These are phyloP conservation scores for Exsudoporus floridanus DNA, from an alignment of 1,284 basidiomycete genomes.

Conservation along the genomic window DNA sequence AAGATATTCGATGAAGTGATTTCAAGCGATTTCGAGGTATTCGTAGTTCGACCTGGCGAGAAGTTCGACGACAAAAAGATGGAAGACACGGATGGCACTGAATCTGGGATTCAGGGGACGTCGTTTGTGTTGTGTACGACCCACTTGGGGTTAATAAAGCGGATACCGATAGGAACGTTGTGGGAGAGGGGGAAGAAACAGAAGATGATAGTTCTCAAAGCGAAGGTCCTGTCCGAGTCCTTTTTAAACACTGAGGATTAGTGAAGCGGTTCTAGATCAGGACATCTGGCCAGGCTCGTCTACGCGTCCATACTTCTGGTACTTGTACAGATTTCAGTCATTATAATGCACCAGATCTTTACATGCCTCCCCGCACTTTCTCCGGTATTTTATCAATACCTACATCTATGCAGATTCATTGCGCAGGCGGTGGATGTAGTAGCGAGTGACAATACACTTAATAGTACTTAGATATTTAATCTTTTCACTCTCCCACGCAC, in stretches of 20 bases:
- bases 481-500: too few relatives aligned
- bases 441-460: too few relatives aligned
- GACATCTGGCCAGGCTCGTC: too few relatives aligned
- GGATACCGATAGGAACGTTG: constrained; percentile 5
- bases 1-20: constrained; percentile 24
- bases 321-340: too few relatives aligned
- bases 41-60: constrained; percentile 13
- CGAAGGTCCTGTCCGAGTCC: constrained; percentile 25
- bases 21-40: constrained; percentile 23
- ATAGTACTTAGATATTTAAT: too few relatives aligned
- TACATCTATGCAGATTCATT: too few relatives aligned
- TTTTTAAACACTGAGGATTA: constrained; percentile 17
- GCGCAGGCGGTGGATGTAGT: too few relatives aligned
- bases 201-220: constrained; percentile 20
- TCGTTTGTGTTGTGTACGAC: constrained; percentile 26
- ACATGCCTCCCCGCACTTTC: too few relatives aligned
- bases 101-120: background rate
- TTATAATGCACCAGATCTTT: too few relatives aligned
- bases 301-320: too few relatives aligned
- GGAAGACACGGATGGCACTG: constrained; percentile 22
- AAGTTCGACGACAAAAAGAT: constrained; percentile 16
- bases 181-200: constrained; percentile 19
- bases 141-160: constrained; percentile 25
- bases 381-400: too few relatives aligned
- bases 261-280: too few relatives aligned